Evolutionary conservation across 192 early-diverging fungal genomes (phyloP).

Genomic region (Coemansia umbellata): DNA sequence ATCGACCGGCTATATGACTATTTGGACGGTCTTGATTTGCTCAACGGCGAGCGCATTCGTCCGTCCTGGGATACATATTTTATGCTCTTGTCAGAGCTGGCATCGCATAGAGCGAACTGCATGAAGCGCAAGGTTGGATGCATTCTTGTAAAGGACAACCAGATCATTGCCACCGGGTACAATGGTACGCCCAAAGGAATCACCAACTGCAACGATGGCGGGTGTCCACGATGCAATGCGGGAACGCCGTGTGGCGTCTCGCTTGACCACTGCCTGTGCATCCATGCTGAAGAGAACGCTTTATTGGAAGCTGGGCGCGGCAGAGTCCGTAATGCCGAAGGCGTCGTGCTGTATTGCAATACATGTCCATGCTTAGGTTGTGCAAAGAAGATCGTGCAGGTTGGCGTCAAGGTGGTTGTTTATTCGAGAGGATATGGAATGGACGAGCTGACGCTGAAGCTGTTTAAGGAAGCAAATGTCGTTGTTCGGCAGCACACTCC

Average conservation of each 20-base stretch:
- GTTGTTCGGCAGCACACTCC: constrained; percentile 72
- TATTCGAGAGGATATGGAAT: constrained; percentile 91
- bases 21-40: constrained; percentile 57
- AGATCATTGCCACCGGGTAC: constrained; percentile 97
- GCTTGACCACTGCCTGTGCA: constrained; percentile 87
- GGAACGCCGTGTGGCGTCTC: constrained; percentile 70
- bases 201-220: constrained; percentile 91
- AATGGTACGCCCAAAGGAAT: constrained; percentile 95
- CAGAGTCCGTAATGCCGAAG: constrained; percentile 62
- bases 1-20: constrained; percentile 34
- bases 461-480: constrained; percentile 83
- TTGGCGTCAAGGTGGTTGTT: constrained; percentile 88
- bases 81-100: constrained; percentile 90
- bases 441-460: constrained; percentile 78
- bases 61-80: constrained; percentile 98
- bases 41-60: constrained; percentile 70
- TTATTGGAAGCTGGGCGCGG: constrained; percentile 93
- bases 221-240: constrained; percentile 91
- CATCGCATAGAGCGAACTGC: constrained; percentile 87
- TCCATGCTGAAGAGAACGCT: constrained; percentile 99
- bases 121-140: constrained; percentile 99
- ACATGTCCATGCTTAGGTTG: constrained; percentile 88
- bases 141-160: constrained; percentile 80
- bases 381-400: constrained; percentile 95
- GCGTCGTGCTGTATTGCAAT: constrained; percentile 86